Base-by-base conservation (phyloP, 2,329 filamentous ascomycete species). In the Sclerotinia borealis region DNA sequence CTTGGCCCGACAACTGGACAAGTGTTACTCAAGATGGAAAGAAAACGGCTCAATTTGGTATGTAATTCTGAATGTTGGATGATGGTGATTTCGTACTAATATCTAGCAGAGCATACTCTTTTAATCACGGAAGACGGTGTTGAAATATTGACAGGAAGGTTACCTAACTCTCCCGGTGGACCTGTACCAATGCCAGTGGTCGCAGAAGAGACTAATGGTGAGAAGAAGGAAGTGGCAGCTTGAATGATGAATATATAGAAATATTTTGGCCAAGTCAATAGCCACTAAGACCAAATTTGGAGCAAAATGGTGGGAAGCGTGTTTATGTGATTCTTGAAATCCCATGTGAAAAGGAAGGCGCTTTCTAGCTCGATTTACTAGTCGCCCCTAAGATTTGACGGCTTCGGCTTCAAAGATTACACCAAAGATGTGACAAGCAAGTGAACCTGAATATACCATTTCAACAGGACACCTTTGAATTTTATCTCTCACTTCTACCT, bases 1-100 rank as follows among this genome's bases (percentile, higher is more conserved):
- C 92, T 0, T 99, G 95, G 95, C 95, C 95, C 0, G 95, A 99
- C 75, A 92, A 98, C 79, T 99, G 95, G 95, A 99, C 95, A 1
- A 96, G 92, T 77, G 91, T 91, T 6, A 99, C 95, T 0, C 85
- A 88, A 63, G 95, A 99, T 75, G 95, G 95, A 58, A 90, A 89
- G 77, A 82, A 85, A 74, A 96, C 93, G 19, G 95, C 95, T 11
- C 95, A 99, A 75, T 99, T 99, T 73, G 90, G 89, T 92, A 79
- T 76, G 86, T 37, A 7, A 77, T 61, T 34, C 27, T 41, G 45
- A 29, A 34, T 36, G 10, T 47, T 43, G 10, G 19, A 50, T 47
- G 15, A 27, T 27, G 34, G 29, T 39, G 17, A 19, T 19, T 11
- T 6, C 25, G 19, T 58, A 58, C 67, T 73, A 66, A 73, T 61